Evolutionary conservation across 2,329 filamentous ascomycete genomes (phyloP).

Genomic region (Colletotrichum liaoningense): DNA sequence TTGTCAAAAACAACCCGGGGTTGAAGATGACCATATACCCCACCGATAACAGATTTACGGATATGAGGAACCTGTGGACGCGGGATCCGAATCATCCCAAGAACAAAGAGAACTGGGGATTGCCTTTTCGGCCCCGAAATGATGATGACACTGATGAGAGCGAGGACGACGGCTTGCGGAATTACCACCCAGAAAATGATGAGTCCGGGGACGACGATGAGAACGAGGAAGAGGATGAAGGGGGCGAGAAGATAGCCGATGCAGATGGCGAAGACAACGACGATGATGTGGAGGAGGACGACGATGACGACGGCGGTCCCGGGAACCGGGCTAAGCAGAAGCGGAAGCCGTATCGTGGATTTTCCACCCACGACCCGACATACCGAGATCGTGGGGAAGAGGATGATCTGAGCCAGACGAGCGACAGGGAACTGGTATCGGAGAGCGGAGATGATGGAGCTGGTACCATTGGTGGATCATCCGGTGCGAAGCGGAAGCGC

Average conservation of each 20-base stretch:
- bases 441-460: slow-evolving; percentile 8
- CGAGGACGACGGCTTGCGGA: slow-evolving; percentile 30
- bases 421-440: slow-evolving; percentile 8
- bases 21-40: slow-evolving; percentile 46
- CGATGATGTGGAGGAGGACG: not conserved
- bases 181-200: not conserved
- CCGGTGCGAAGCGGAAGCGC: slow-evolving; percentile 17
- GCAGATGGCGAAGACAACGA: not conserved
- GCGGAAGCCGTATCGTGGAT: not conserved
- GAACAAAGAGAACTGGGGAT: slow-evolving; percentile 37
- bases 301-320: not conserved
- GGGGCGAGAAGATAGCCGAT: not conserved
- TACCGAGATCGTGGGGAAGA: slow-evolving; percentile 22
- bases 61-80: slow-evolving; percentile 40
- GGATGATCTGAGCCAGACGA: slow-evolving; percentile 20
- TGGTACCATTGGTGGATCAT: not conserved
- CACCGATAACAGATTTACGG: slow-evolving; percentile 15
- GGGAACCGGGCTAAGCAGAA: not conserved
- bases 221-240: not conserved
- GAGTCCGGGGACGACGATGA: too few relatives aligned
- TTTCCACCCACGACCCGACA: slow-evolving; percentile 16
- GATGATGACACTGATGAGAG: slow-evolving; percentile 24
- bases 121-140: slow-evolving; percentile 9
- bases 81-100: slow-evolving; percentile 47
- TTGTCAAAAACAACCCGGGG: slow-evolving; percentile 39